phyloP scores from a whole-genome alignment of 2,329 filamentous ascomycete species.

The Fusarium protoensiforme region DNA sequence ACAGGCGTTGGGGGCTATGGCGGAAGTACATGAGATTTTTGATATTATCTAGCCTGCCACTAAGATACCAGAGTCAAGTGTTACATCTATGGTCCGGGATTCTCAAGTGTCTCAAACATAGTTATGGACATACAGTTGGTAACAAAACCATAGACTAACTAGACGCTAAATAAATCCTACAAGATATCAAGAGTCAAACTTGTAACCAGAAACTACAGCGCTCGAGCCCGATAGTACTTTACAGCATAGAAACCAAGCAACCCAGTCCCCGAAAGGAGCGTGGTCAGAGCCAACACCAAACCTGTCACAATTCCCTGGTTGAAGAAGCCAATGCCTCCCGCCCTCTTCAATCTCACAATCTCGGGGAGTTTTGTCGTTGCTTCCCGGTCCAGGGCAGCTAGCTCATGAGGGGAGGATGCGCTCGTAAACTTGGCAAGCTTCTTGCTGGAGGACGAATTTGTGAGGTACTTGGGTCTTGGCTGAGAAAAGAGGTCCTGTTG shows the following conservation, averaged over 20 bases:
- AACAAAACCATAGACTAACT: neutral
- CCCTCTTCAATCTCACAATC: slow-evolving; percentile 18
- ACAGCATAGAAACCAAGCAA: slow-evolving; percentile 23
- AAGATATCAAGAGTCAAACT: neutral
- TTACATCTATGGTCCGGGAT: neutral
- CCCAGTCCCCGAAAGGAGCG: slow-evolving; percentile 12
- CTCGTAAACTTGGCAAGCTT: neutral
- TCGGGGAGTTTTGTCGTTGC: slow-evolving; percentile 9
- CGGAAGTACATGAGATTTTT: neutral
- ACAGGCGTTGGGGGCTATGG: neutral
- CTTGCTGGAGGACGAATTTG: neutral
- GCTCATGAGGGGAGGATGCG: neutral
- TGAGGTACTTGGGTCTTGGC: slow-evolving; percentile 22
- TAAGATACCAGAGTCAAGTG: neutral
- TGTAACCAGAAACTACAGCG: neutral
- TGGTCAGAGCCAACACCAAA: slow-evolving; percentile 13
- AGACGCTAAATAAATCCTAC: neutral
- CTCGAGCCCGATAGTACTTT: neutral
- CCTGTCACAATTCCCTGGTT: slow-evolving; percentile 32
- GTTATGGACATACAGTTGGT: neutral
- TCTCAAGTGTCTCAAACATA: neutral
- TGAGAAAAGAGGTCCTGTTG: slow-evolving; percentile 8
- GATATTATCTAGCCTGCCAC: neutral
- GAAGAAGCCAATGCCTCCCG: slow-evolving; percentile 19
- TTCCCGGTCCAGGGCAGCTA: neutral